These are phyloP conservation scores for Lachancea quebecensis DNA, from an alignment of 805 yeast species.

Conservation along the genomic window DNA sequence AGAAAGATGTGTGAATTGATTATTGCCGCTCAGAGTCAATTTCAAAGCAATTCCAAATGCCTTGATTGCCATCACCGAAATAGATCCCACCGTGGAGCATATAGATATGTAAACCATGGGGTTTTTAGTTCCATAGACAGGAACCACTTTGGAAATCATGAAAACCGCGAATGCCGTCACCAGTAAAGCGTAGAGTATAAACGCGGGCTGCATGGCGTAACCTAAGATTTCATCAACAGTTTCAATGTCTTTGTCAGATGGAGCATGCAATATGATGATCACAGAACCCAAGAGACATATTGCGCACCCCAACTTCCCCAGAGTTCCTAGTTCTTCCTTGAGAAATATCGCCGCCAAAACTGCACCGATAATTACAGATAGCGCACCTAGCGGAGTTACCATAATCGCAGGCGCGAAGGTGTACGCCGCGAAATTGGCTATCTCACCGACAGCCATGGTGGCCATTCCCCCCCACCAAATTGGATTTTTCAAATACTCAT, in stretches of 20 bases:
- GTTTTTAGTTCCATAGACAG: constrained; percentile 67
- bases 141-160: constrained; percentile 80
- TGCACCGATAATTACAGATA: constrained; percentile 87
- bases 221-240: constrained; percentile 83
- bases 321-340: constrained; percentile 77
- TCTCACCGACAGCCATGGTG: constrained; percentile 85
- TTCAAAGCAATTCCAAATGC: constrained; percentile 90
- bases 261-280: constrained; percentile 84
- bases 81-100: constrained; percentile 85
- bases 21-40: constrained; percentile 74
- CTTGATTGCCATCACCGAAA: constrained; percentile 85
- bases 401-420: constrained; percentile 91
- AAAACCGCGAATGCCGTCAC: constrained; percentile 65
- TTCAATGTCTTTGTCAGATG: constrained; percentile 82
- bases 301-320: constrained; percentile 91
- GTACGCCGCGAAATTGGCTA: constrained; percentile 90
- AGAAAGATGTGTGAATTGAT: constrained; percentile 78
- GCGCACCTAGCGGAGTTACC: constrained; percentile 88
- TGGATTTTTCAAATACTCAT: constrained; percentile 72
- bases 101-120: constrained; percentile 88
- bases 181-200: constrained; percentile 53
- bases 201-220: constrained; percentile 74
- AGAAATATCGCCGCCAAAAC: constrained; percentile 78
- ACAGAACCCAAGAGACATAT: constrained; percentile 83
- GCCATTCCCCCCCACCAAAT: constrained; percentile 93